Base-by-base conservation (phyloP, 2,329 filamentous ascomycete genomes). In the Neofusicoccum cordaticola region DNA sequence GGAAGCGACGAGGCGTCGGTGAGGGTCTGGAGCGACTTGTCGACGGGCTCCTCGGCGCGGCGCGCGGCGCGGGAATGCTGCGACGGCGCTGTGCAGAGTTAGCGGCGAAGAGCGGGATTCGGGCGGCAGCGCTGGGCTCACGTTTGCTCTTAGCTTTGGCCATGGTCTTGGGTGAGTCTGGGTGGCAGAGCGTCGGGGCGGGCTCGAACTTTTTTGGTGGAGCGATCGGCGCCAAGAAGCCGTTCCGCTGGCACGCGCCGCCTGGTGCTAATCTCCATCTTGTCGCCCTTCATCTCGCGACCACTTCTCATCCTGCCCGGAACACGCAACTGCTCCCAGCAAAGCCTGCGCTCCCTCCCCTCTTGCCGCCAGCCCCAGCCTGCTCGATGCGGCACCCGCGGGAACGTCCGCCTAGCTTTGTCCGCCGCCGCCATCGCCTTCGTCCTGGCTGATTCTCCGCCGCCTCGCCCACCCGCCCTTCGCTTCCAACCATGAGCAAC, bases 61-160 rank as follows among this genome's bases (percentile, higher is more conserved):
- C 90, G 86, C 45, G 90, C 89, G 65, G 89, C 90, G 68, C 91
- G 89, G 62, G 91, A 93, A 80, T 89, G 90, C 65, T 87, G 77
- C 4, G 90, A 91, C 44, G 82, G 81, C 63, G 80, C 88, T 90
- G 72, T 6, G 17, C 13, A 19, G 17, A 27, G 19, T 37, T 17
- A 67, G 31, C 22, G 15, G 41, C 19, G 39, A 15, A 57, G 56
- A 19, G 6, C 39, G 41, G 27, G 22, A 37, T n/a, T 4, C 22
- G 8, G 44, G 12, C 13, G 15, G 8, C 4, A 5, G 44, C 7
- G 4, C 19, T 34, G 13, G 13, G 34, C 52, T 27, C 50, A 48
- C 52, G 31, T 41, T 48, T 52, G 31, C 35, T 65, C 62, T 56
- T 51, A 19, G 51, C 8, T 39, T 61, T 66, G 6, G 60, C 60